Conservation (phyloP, 2,329 filamentous ascomycete species). For the Cladorrhinum sp. region DNA sequence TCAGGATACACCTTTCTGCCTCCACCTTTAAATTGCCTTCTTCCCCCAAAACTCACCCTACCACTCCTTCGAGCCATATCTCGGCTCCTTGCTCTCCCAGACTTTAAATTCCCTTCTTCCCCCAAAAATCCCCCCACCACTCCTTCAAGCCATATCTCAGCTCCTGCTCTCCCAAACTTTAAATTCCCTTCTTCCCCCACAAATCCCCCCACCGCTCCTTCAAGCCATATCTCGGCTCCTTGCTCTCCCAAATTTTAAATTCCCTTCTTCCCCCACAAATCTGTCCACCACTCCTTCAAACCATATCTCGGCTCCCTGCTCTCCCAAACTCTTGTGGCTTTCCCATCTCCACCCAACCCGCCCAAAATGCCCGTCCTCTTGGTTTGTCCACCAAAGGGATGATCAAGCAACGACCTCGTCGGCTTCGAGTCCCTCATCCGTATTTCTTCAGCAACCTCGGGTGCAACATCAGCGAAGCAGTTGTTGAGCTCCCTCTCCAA, state of each 20-base stretch:
- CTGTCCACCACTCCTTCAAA: slow-evolving; percentile 84
- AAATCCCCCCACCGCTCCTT: slow-evolving; percentile 87
- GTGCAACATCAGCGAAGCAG: slow-evolving; percentile 86
- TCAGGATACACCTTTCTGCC: slow-evolving; percentile 74
- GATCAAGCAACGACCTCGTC: slow-evolving; percentile 39
- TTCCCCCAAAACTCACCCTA: too few relatives aligned
- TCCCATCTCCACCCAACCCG: slow-evolving; percentile 50
- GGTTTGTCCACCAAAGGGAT: slow-evolving; percentile 5
- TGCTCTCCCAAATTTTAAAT: slow-evolving; percentile 59
- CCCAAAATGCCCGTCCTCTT: slow-evolving; percentile 42
- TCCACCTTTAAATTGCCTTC: too few relatives aligned
- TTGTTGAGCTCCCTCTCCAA: slow-evolving; percentile 76
- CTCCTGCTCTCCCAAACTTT: not conserved
- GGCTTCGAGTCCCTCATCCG: slow-evolving; percentile 59
- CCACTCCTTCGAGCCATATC: too few relatives aligned
- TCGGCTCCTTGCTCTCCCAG: slow-evolving; percentile 28
- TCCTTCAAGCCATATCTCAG: too few relatives aligned
- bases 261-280: slow-evolving; percentile 54
- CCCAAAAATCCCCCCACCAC: too few relatives aligned
- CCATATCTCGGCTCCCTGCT: slow-evolving; percentile 76
- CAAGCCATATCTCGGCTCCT: slow-evolving; percentile 75
- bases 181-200: slow-evolving; percentile 38
- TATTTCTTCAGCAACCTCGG: slow-evolving; percentile 69
- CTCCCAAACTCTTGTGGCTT: slow-evolving; percentile 66
- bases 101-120: too few relatives aligned